phyloP scores from a whole-genome alignment of 139 green algal species.

The Haematococcus lacustris region DNA sequence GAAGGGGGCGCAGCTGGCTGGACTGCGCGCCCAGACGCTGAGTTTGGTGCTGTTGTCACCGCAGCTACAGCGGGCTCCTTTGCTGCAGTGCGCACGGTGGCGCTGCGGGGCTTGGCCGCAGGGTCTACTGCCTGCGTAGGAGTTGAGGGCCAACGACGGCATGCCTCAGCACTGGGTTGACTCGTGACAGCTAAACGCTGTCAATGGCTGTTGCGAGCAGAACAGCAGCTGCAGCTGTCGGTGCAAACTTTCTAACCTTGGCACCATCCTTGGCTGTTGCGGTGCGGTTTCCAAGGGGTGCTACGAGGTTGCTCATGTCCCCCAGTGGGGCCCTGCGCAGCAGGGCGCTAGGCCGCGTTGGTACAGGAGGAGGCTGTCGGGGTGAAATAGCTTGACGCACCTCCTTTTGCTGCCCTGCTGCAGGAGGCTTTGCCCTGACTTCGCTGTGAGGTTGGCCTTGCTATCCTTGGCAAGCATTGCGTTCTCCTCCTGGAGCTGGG shows the following conservation, averaged over 20 bases:
- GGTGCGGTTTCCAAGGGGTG: constrained; percentile 12
- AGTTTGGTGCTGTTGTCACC: neutral
- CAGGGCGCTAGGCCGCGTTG: constrained; percentile 2
- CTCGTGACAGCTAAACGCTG: no score
- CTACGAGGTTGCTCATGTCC: constrained; percentile 65
- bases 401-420: constrained; percentile 14
- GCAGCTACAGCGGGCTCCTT: neutral
- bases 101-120: neutral
- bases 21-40: neutral
- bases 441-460: neutral
- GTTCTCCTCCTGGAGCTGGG: neutral
- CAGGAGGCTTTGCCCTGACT: neutral
- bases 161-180: neutral
- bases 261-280: constrained; percentile 37
- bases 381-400: neutral
- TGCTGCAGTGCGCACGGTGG: neutral
- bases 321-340: constrained; percentile 45
- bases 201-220: neutral
- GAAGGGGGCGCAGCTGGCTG: neutral
- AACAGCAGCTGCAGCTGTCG: neutral
- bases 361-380: neutral
- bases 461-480: neutral
- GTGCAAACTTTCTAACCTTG: neutral
- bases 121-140: neutral
- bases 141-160: neutral